Evolutionary conservation across 106 monocot species (phyloP), one percentile per base, ranked within the genome.

Genomic region (Dendrobium huoshanense): DNA sequence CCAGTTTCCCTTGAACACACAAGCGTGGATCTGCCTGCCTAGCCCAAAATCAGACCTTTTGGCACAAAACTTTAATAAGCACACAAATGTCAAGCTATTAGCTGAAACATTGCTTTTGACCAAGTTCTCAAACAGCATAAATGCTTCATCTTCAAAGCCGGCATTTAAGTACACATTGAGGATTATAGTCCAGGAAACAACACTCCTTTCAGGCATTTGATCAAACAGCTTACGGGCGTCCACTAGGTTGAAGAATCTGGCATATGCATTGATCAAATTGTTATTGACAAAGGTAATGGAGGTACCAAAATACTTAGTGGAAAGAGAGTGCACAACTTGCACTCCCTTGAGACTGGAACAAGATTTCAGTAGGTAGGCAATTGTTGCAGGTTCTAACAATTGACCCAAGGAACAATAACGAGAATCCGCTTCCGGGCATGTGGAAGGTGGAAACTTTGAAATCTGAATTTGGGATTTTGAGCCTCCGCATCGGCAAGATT

Each of bases 151-250:
- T 24, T 88, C 83, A 42, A 61, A 81, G 11, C 90, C 92, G 78
- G 84, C 55, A 9, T 80, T 79, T 7, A 80, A 79, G 80, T 89
- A 94, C 31, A 85, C 97, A 61, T 85, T 86, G 29, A 97, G 78
- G 37, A 97, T 79, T 1, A 90, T 85, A 1, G 94, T 97, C 94
- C 94, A 97, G 1, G 97, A 85, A 54, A 97, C 92, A 6, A 97
- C 84, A 77, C 79, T 92, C 72, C 85, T 88, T 2, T 84, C 77
- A 16, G 44, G 79, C 91, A 92, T 91, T 84, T 17, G 78, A 55
- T 97, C 94, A 31, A 97, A 97, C 86, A 97, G 19, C 82, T 82
- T 89, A 80, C 80, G 75, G 2, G 97, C 94, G 56, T 86, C 18
- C 0, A 40, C 49, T 55, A 92, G 72, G 4, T 80, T 72, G 0